Evolutionary conservation across 2,329 filamentous ascomycete species (phyloP).

Genomic region (Apiospora pterosperma): DNA sequence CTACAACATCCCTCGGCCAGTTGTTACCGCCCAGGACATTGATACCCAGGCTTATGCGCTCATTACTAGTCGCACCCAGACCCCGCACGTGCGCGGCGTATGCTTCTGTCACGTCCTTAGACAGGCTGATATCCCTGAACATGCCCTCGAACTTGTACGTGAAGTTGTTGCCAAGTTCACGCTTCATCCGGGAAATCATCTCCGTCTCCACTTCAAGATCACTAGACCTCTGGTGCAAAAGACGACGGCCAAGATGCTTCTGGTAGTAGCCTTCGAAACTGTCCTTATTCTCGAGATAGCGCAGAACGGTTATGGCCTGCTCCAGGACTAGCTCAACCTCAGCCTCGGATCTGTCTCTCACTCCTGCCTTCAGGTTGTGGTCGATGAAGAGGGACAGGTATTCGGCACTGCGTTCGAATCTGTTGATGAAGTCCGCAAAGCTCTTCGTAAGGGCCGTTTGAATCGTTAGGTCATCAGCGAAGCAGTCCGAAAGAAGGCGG

Average conservation of each 20-base stretch:
- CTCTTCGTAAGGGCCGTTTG: constrained; percentile 82
- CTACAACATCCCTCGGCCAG: constrained; percentile 91
- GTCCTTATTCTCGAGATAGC: constrained; percentile 89
- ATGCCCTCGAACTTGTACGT: constrained; percentile 92
- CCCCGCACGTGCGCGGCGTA: constrained; percentile 67
- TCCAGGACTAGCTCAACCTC: constrained; percentile 84
- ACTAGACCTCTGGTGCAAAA: constrained; percentile 85
- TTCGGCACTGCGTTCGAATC: constrained; percentile 81
- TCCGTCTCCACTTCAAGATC: constrained; percentile 91
- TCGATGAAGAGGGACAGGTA: constrained; percentile 96
- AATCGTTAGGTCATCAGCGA: constrained; percentile 70
- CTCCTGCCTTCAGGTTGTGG: constrained; percentile 89
- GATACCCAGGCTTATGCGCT: constrained; percentile 74
- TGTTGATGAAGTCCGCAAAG: constrained; percentile 90
- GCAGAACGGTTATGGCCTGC: constrained; percentile 82
- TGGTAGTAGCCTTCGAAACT: constrained; percentile 98
- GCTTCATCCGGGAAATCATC: constrained; percentile 96
- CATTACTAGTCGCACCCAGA: constrained; percentile 49
- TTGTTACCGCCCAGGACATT: constrained; percentile 89
- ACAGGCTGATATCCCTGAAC: constrained; percentile 94
- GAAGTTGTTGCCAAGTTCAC: constrained; percentile 91
- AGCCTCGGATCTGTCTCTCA: constrained; percentile 86
- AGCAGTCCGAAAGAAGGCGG: constrained; percentile 68
- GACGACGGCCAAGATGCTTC: constrained; percentile 84
- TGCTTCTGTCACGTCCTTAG: constrained; percentile 72